phyloP scores from a whole-genome alignment of 2,329 filamentous ascomycete species.

The Monosporascus sp. region DNA sequence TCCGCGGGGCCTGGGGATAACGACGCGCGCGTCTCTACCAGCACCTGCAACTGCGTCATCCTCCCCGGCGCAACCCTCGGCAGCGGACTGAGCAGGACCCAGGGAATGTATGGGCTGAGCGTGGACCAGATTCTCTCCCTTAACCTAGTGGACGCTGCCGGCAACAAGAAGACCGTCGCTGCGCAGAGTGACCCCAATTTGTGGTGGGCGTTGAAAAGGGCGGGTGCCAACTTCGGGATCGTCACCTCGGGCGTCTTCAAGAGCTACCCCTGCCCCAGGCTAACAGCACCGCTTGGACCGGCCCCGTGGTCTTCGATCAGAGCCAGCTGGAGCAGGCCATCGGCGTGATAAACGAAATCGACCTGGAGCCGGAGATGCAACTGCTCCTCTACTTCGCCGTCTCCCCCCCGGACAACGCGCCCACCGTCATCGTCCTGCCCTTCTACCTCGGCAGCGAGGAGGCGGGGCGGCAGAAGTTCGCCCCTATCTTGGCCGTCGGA shows the following conservation, averaged over 20 bases:
- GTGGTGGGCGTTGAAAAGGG: slow-evolving; percentile 44
- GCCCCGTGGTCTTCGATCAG: slow-evolving; percentile 16
- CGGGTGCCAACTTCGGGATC: slow-evolving; percentile 45
- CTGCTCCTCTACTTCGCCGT: slow-evolving; percentile 29
- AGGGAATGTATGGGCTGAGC: slow-evolving; percentile 14
- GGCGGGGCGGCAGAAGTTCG: slow-evolving; percentile 26
- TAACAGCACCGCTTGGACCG: slow-evolving; percentile 19
- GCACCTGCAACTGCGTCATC: slow-evolving; percentile 23
- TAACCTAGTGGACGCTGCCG: slow-evolving; percentile 22
- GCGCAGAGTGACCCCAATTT: slow-evolving; percentile 29
- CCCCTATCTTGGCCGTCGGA: slow-evolving; percentile 27
- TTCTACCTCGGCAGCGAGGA: slow-evolving; percentile 29
- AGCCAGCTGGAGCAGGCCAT: slow-evolving; percentile 25
- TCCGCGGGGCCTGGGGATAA: slow-evolving; percentile 14
- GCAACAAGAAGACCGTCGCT: slow-evolving; percentile 17
- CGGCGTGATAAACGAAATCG: slow-evolving; percentile 30
- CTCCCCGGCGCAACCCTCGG: slow-evolving; percentile 15
- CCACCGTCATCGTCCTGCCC: slow-evolving; percentile 22
- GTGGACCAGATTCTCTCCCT: slow-evolving; percentile 29
- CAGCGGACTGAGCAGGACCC: slow-evolving; percentile 12
- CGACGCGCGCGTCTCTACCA: slow-evolving; percentile 14
- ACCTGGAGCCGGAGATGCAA: slow-evolving; percentile 27
- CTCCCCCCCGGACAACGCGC: background rate
- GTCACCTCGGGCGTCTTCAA: slow-evolving; percentile 40
- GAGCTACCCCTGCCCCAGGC: slow-evolving; percentile 27